A percentile compares a stretch with the other conserved stretches of the same genome.
Evolutionary conservation across 371 early-diverging fungal genomes (phyloP).

Genomic region (Mucor circinelloides): DNA sequence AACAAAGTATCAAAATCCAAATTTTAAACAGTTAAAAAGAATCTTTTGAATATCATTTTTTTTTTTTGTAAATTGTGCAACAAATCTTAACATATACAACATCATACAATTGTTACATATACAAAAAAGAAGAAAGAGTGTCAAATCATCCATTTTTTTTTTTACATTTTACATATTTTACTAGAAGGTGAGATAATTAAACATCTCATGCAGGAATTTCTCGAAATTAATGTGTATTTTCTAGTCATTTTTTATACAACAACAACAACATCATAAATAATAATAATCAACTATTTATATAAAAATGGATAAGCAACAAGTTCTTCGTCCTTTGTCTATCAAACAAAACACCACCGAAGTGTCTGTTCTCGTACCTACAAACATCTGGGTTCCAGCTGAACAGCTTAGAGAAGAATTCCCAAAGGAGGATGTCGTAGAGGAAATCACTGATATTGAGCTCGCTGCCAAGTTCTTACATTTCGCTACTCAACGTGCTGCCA

Average conservation of each 20-base stretch:
- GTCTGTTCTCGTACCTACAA: slow-evolving; percentile 81
- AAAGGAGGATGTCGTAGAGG: slow-evolving; percentile 54
- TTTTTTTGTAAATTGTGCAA: slow-evolving; percentile 19
- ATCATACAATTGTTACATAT: slow-evolving; percentile 16
- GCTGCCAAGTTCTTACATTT: slow-evolving; percentile 77
- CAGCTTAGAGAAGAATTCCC: slow-evolving; percentile 82
- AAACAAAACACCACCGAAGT: slow-evolving; percentile 82
- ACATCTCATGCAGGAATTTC: not conserved
- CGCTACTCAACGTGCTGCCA: slow-evolving; percentile 62
- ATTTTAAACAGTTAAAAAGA: slow-evolving; percentile 6
- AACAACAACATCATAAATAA: not conserved
- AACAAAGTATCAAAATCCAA: slow-evolving; percentile 10
- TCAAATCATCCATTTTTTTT: not conserved
- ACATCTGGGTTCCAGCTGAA: slow-evolving; percentile 91
- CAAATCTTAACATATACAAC: slow-evolving; percentile 13
- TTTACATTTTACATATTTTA: slow-evolving; percentile 1
- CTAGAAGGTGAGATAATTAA: not conserved
- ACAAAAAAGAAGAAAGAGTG: slow-evolving; percentile 9
- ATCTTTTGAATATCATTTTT: slow-evolving; percentile 1
- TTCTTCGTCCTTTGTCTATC: slow-evolving; percentile 79
- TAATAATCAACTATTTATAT: slow-evolving; percentile 4
- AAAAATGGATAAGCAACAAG: slow-evolving; percentile 40
- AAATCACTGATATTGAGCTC: slow-evolving; percentile 73
- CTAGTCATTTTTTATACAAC: slow-evolving; percentile 1
- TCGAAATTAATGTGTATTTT: not conserved